Conservation (phyloP, 768 basidiomycete species). For the Jaapia argillacea region DNA sequence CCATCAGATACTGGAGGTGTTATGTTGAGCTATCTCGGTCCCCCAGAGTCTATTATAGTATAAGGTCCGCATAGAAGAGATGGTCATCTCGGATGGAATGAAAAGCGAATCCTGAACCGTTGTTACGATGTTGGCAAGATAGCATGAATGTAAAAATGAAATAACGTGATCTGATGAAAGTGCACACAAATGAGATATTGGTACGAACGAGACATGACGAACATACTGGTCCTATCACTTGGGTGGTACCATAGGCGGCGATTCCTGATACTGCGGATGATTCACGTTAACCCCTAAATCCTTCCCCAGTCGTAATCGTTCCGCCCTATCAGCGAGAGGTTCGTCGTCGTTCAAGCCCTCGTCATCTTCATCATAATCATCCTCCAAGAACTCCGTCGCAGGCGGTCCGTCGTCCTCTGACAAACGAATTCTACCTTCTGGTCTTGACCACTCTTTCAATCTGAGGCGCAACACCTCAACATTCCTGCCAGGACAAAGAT, state of each 20-base stretch:
- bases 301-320: background rate
- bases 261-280: too few species aligned
- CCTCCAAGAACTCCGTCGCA: constrained; percentile 54
- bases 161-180: too few species aligned
- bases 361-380: constrained; percentile 42
- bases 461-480: constrained; percentile 21
- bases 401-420: constrained; percentile 66
- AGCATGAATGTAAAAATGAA: too few species aligned
- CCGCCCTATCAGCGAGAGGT: background rate
- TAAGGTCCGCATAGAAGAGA: too few species aligned
- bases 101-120: too few species aligned
- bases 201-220: too few species aligned
- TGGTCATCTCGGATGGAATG: too few species aligned
- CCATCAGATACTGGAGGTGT: constrained; percentile 54
- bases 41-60: constrained; percentile 39
- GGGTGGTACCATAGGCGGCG: too few species aligned
- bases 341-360: constrained; percentile 25
- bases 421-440: constrained; percentile 53
- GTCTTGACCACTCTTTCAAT: constrained; percentile 41
- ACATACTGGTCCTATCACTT: too few species aligned
- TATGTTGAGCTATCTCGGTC: constrained; percentile 47
- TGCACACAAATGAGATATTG: too few species aligned
- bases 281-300: too few species aligned
- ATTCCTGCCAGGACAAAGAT: constrained; percentile 3
- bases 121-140: too few species aligned